Evolutionary conservation across 2,329 filamentous ascomycete genomes (phyloP).

Genomic region (Clonostachys chloroleuca): DNA sequence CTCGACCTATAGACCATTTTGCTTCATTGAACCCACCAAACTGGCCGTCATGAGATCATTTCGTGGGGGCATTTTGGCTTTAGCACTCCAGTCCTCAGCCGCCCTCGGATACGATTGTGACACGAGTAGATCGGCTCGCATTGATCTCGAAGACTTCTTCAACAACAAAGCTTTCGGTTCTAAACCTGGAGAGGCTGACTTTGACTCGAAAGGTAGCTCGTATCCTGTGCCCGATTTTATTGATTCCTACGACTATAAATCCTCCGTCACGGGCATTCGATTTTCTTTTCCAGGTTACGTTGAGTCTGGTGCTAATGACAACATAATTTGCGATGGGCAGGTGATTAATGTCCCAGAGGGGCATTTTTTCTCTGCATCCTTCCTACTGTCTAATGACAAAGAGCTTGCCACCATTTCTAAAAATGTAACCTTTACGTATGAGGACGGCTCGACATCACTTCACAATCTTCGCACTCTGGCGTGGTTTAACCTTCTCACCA

Average conservation of each 20-base stretch:
- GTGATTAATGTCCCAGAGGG: conserved; percentile 19
- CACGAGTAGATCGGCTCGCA: too few species aligned
- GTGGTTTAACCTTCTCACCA: conserved; percentile 36
- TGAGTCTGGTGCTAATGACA: conserved; percentile 24
- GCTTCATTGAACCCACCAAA: too few species aligned
- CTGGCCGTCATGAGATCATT: too few species aligned
- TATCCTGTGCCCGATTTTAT: conserved; percentile 26
- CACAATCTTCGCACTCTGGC: conserved; percentile 35
- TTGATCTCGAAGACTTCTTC: conserved; percentile 13
- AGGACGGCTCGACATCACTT: conserved; percentile 29
- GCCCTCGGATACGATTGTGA: too few species aligned
- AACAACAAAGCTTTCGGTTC: conserved; percentile 44
- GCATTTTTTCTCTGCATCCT: conserved; percentile 32
- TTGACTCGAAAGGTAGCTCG: conserved; percentile 33
- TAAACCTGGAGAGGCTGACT: conserved; percentile 35
- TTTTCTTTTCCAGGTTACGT: conserved; percentile 37
- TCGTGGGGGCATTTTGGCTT: too few species aligned
- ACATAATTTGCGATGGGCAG: conserved; percentile 36
- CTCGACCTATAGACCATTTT: too few species aligned
- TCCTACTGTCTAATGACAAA: conserved; percentile 35
- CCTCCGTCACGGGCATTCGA: conserved; percentile 28
- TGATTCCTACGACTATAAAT: conserved; percentile 25
- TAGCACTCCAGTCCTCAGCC: too few species aligned
- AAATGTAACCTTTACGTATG: conserved; percentile 34
- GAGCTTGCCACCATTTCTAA: conserved; percentile 28